These are phyloP conservation scores for Plasmodium berghei DNA, from an alignment of 169 alveolate species.

Conservation along the genomic window DNA sequence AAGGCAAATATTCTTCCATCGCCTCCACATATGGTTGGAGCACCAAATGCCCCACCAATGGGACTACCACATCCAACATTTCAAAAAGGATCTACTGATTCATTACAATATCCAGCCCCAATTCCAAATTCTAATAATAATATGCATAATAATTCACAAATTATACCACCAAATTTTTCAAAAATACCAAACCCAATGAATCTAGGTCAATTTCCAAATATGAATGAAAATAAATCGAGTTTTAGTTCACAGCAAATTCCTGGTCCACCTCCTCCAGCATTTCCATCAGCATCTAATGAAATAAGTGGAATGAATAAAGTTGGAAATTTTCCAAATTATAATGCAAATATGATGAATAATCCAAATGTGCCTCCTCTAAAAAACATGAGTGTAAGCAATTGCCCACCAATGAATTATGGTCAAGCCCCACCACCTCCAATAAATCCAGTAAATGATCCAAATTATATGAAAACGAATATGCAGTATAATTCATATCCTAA, in stretches of 20 bases:
- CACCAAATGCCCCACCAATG: not conserved
- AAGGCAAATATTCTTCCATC: slow-evolving; percentile 6
- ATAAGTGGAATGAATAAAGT: slow-evolving; percentile 24
- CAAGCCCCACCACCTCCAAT: slow-evolving; percentile 40
- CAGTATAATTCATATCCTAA: slow-evolving; percentile 38
- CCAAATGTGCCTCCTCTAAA: slow-evolving; percentile 8
- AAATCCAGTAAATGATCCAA: slow-evolving; percentile 22
- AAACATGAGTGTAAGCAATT: slow-evolving; percentile 12
- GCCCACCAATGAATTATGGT: slow-evolving; percentile 11
- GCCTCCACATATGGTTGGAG: not conserved
- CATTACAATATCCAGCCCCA: slow-evolving; percentile 12
- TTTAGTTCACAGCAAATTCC: slow-evolving; percentile 28
- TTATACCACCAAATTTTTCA: slow-evolving; percentile 5
- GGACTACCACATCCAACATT: not conserved
- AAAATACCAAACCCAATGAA: slow-evolving; percentile 9
- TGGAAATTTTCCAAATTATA: slow-evolving; percentile 30
- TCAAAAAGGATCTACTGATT: not conserved
- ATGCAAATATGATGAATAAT: slow-evolving; percentile 28
- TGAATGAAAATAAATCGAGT: slow-evolving; percentile 38
- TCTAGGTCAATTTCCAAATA: slow-evolving; percentile 36
- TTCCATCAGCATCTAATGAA: slow-evolving; percentile 11
- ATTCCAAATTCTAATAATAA: slow-evolving; percentile 3
- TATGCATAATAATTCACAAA: slow-evolving; percentile 6
- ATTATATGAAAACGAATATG: slow-evolving; percentile 10
- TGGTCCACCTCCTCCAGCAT: slow-evolving; percentile 54